Base-by-base conservation (phyloP, 441 rosid species). In the Arabidopsis lyrata region DNA sequence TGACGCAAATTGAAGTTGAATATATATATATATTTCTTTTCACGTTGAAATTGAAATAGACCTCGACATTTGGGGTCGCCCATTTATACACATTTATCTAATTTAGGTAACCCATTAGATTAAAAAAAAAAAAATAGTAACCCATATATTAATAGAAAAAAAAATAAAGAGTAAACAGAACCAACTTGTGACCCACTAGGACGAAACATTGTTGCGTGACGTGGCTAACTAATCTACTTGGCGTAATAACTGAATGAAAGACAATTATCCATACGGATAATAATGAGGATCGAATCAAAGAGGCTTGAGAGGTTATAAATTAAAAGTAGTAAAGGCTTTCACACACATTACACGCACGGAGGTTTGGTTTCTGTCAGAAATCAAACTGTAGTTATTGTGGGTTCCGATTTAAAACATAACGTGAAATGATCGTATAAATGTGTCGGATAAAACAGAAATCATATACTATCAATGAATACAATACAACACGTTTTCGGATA, bases 141-240 rank as follows among this genome's bases (percentile, higher is more conserved):
- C 50, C 27, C 15, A 34, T 34, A 18, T 18, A 62, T 13, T 6
- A 32, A n/a, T 8, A 34, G 6, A 4, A 42, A 34, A 11, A 15
- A 2, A 3, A 31, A 2, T 3, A n/a, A 56, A 20, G 8, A 62
- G 18, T 41, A 13, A 22, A 20, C 1, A 24, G 32, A 67, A 67
- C 41, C 49, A 34, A 35, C 16, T 42, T 60, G 35, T 31, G 47
- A 58, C 73, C 60, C 63, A 59, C 56, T 68, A 53, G 64, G 70
- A 62, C 16, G 38, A 62, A 48, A 39, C 49, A 63, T 1, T 50
- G 31, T 1, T 15, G 49, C 65, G 41, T 70, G 80, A 77, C 72
- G 76, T 76, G 80, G 72, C 55, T 15, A 31, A 64, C 66, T 70
- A 70, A 50, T 70, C 76, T 70, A 70, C 76, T 69, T 62, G 72